These are phyloP conservation scores for Thinopyrum elongatum DNA, from an alignment of 176 grass and related monocot genomes.

Conservation along the genomic window DNA sequence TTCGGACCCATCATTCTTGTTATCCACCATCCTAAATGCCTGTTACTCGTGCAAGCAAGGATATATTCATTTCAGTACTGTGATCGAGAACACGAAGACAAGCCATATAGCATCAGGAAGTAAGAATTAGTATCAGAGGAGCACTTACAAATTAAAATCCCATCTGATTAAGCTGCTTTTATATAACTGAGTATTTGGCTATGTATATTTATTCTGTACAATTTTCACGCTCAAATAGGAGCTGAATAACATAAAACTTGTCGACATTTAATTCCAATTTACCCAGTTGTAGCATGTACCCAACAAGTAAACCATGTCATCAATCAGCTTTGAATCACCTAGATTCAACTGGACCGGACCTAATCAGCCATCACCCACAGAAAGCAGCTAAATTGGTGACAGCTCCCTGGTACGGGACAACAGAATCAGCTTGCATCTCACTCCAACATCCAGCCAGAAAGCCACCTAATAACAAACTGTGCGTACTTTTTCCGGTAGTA, in stretches of 20 bases:
- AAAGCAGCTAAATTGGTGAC: not conserved
- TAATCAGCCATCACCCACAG: not conserved
- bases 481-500: constrained; percentile 13
- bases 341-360: not conserved
- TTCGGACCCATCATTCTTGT: constrained; percentile 50
- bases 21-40: constrained; percentile 40
- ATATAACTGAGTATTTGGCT: not conserved
- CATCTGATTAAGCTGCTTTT: not conserved
- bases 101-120: not conserved
- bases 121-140: not conserved
- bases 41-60: constrained; percentile 6
- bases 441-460: constrained; percentile 33
- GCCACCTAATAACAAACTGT: constrained; percentile 29
- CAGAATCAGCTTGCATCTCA: constrained; percentile 32
- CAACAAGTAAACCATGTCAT: not conserved
- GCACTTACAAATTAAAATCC: not conserved
- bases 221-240: not conserved
- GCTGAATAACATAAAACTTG: not conserved
- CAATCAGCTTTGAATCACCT: not conserved
- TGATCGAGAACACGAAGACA: not conserved
- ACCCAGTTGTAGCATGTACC: not conserved
- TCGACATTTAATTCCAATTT: not conserved
- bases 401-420: not conserved
- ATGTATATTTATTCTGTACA: not conserved
- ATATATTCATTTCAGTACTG: constrained; percentile 8